These are phyloP conservation scores for Erucastrum elatum DNA, from an alignment of 345 rosid species.

Conservation along the genomic window DNA sequence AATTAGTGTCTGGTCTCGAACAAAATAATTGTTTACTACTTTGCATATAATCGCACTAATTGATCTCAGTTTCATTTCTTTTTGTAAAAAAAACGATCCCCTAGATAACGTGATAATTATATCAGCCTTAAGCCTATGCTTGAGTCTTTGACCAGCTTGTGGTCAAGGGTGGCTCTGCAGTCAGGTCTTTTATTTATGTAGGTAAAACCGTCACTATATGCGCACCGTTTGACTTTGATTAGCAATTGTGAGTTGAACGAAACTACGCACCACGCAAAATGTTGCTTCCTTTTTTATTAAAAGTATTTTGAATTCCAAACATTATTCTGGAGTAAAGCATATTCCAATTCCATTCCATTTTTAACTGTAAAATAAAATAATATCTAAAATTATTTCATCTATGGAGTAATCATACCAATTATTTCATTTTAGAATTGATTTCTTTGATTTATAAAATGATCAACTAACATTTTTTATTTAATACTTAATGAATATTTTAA, in stretches of 20 bases:
- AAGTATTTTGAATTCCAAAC: too few species aligned
- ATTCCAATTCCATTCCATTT: too few species aligned
- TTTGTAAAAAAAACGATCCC: not conserved
- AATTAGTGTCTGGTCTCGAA: not conserved
- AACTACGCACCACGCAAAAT: slow-evolving; percentile 12
- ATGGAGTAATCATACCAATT: too few species aligned
- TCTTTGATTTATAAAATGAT: too few species aligned
- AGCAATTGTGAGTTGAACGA: slow-evolving; percentile 12
- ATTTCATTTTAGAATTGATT: too few species aligned
- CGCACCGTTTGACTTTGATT: slow-evolving; percentile 30
- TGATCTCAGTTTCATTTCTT: not conserved
- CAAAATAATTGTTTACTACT: not conserved
- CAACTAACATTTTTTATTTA: too few species aligned
- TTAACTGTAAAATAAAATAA: too few species aligned
- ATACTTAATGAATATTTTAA: too few species aligned
- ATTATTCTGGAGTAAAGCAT: too few species aligned
- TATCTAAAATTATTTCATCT: too few species aligned
- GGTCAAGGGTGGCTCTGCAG: not conserved
- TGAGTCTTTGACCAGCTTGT: not conserved
- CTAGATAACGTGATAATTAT: not conserved
- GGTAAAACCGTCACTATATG: slow-evolving; percentile 17
- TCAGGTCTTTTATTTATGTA: not conserved
- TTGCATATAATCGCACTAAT: not conserved
- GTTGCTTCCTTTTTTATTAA: not conserved
- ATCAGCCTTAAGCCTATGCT: not conserved